A percentile compares a stretch with the other conserved stretches of the same genome.
Conservation (phyloP, 108 stramenopile genomes). For the Cyclotella sp. region DNA sequence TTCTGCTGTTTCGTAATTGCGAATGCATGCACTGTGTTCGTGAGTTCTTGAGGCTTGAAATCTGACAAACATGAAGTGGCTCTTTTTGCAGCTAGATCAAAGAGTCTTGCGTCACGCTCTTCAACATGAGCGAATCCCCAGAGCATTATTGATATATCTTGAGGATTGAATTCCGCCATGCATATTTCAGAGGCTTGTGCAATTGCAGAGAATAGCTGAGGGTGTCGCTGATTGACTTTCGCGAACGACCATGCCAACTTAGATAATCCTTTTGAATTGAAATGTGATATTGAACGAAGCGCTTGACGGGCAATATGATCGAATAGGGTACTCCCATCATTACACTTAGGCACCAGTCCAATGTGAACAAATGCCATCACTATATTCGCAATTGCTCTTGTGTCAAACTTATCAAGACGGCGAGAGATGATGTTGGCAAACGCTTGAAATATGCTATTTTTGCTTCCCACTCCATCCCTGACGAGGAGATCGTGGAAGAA, state of each 20-base stretch:
- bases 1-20: not conserved
- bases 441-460: not conserved
- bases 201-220: not conserved
- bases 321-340: not conserved
- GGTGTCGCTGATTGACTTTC: not conserved
- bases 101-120: not conserved
- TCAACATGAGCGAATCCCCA: constrained; percentile 1
- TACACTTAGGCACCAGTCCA: not conserved
- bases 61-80: not conserved
- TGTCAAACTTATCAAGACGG: not conserved
- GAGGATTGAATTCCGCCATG: not conserved
- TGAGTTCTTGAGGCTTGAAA: not conserved
- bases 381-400: not conserved
- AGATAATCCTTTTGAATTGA: constrained; percentile 2
- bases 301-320: constrained; percentile 4
- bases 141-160: constrained; percentile 5
- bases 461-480: not conserved
- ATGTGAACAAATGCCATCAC: constrained; percentile 5
- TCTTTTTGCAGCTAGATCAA: not conserved
- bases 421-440: not conserved
- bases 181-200: not conserved
- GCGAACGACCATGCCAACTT: constrained; percentile 5
- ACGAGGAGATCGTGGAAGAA: not conserved
- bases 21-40: not conserved
- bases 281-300: not conserved